phyloP scores from a whole-genome alignment of 345 rosid genomes.

The Fremontodendron californicum region DNA sequence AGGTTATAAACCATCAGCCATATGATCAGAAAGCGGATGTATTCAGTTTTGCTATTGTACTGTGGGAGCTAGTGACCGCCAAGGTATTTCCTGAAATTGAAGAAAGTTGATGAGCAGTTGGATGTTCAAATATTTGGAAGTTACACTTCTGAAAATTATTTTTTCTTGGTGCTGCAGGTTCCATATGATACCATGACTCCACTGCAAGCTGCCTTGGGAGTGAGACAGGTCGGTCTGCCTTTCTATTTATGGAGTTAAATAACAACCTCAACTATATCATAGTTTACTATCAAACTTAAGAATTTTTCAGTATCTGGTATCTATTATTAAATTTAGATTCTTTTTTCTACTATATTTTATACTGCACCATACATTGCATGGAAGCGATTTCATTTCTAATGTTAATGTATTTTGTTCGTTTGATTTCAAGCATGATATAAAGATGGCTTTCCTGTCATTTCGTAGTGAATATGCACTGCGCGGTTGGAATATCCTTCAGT shows the following conservation, averaged over 20 bases:
- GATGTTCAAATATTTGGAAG: neutral
- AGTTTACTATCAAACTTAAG: neutral
- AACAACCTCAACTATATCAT: neutral
- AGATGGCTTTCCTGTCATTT: neutral
- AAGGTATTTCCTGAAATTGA: constrained; percentile 39
- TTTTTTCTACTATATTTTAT: neutral
- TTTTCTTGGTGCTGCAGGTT: constrained; percentile 36
- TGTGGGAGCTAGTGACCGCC: constrained; percentile 77
- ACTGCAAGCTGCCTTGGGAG: constrained; percentile 77
- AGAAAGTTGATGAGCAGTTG: neutral
- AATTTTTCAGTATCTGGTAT: neutral
- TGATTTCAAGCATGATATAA: neutral
- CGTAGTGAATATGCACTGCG: neutral
- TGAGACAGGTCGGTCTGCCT: constrained; percentile 63
- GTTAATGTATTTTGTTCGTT: neutral
- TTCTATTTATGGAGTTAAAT: neutral
- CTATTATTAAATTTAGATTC: neutral
- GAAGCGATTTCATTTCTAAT: neutral
- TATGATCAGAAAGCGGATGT: constrained; percentile 73
- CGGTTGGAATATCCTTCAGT: neutral
- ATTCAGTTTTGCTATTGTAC: constrained; percentile 72
- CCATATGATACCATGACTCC: constrained; percentile 70
- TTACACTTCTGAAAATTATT: neutral
- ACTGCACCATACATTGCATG: neutral
- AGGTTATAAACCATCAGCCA: constrained; percentile 73